Evolutionary conservation across 176 grass and related monocot genomes (phyloP).

Genomic region (Oryza longistaminata): DNA sequence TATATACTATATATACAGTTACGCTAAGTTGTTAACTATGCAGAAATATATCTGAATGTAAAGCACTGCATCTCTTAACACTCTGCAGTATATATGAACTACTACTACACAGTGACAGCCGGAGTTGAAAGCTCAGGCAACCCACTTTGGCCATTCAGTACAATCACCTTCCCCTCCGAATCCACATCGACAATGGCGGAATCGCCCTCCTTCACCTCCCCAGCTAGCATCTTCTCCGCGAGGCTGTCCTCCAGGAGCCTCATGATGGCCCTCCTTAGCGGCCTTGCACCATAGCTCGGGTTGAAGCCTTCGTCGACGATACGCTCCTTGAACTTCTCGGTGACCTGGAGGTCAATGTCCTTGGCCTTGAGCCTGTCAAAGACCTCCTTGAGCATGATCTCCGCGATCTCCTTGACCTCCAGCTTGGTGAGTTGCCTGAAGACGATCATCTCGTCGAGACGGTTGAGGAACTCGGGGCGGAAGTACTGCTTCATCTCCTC

Average conservation of each 20-base stretch:
- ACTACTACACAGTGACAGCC: conserved; percentile 32
- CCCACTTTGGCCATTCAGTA: conserved; percentile 59
- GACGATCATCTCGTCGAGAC: conserved; percentile 90
- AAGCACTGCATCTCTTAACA: background rate
- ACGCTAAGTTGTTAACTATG: background rate
- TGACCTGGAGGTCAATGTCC: conserved; percentile 76
- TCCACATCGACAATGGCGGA: conserved; percentile 82
- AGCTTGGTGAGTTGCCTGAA: conserved; percentile 88
- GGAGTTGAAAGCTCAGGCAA: conserved; percentile 57
- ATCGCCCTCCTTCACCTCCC: conserved; percentile 74
- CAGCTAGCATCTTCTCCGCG: conserved; percentile 66
- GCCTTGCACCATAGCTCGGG: conserved; percentile 75
- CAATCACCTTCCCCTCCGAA: conserved; percentile 64
- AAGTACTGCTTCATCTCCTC: conserved; percentile 97
- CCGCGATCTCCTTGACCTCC: conserved; percentile 84
- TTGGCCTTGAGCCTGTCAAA: conserved; percentile 65
- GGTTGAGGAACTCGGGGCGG: conserved; percentile 83
- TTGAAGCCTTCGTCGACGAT: conserved; percentile 90
- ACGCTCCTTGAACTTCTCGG: conserved; percentile 79
- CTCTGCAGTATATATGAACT: background rate
- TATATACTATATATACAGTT: conserved; percentile 9
- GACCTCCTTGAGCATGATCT: conserved; percentile 88
- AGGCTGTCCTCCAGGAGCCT: conserved; percentile 86
- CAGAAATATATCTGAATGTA: background rate
- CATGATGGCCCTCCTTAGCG: conserved; percentile 81